phyloP scores from a whole-genome alignment of 2,329 filamentous ascomycete genomes.

The Exophiala dermatitidis region DNA sequence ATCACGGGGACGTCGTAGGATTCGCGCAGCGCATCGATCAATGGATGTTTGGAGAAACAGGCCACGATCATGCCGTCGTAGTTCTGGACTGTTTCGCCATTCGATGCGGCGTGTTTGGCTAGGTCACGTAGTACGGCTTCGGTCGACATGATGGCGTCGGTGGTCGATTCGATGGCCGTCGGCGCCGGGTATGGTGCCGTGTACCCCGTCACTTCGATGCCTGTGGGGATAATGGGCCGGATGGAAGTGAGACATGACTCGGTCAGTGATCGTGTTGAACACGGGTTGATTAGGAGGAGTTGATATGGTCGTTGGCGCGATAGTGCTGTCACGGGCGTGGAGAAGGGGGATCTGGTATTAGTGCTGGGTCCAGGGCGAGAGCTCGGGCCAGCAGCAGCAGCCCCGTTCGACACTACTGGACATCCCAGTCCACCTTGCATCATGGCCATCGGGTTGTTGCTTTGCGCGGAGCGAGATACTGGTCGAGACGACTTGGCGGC shows the following conservation, averaged over 20 bases:
- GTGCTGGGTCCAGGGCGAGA: conserved; percentile 10
- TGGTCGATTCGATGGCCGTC: conserved; percentile 45
- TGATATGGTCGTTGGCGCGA: conserved; percentile 22
- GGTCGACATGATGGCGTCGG: conserved; percentile 46
- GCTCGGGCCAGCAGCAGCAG: conserved; percentile 6
- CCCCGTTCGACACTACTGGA: not conserved
- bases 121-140: conserved; percentile 44
- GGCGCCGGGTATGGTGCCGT: conserved; percentile 45
- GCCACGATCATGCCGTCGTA: conserved; percentile 46
- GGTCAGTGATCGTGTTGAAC: conserved; percentile 44
- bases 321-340: conserved; percentile 22
- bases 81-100: conserved; percentile 29
- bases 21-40: conserved; percentile 43
- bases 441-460: not conserved
- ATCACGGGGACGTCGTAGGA: conserved; percentile 41
- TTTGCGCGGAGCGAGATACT: conserved; percentile 14
- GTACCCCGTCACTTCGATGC: conserved; percentile 45
- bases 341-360: conserved; percentile 25
- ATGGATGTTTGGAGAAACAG: conserved; percentile 44
- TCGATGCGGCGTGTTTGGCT: conserved; percentile 35
- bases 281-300: conserved; percentile 46
- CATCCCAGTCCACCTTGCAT: not conserved
- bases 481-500: conserved; percentile 16
- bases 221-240: conserved; percentile 39
- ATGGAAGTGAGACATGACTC: conserved; percentile 42